Base-by-base conservation (phyloP, 2,329 filamentous ascomycete species). In the Penicillium concentricum region DNA sequence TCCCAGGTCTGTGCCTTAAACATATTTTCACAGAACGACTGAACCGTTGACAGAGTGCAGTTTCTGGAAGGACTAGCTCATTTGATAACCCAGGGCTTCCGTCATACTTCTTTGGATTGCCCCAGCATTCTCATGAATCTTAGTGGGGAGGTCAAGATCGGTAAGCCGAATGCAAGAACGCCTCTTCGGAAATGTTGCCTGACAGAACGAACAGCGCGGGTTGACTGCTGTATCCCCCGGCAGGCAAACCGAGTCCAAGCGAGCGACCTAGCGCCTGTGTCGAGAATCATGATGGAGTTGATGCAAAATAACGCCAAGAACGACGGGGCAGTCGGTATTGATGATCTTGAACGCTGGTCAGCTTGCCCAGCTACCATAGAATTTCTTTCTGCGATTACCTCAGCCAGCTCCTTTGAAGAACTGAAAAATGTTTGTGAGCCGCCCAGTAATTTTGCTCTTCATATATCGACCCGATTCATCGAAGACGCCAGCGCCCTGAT, bases 81-180 rank as follows among this genome's bases (percentile, higher is more conserved):
- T 41, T 15, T 50, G 2, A 13, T 24, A 24, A 20, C 26, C 7
- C 13, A 50, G 8, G 13, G 13, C 4, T 52, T 64, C n/a, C 30
- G 61, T 45, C 52, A 67, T 58, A 34, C 55, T 43, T 61, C 51
- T 43, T 57, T 70, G 30, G 61, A 51, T 58, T 68, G 46, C 57
- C 67, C 61, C 24, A 69, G 60, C 47, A 56, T 70, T 35, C 55
- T 69, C 4, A 59, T 69, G 45, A 58, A 48, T 48, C 56, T 52
- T 28, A 46, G 57, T 37, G 56, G 61, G 49, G 58, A 67, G 35
- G 53, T 70, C 8, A 66, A 66, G 51, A 66, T 70, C 53, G 34
- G 64, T 69, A 58, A 61, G 37, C 20, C n/a, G n/a, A n/a, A n/a
- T n/a, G n/a, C n/a, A n/a, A n/a, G n/a, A n/a, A n/a, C n/a, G n/a